Base-by-base conservation (phyloP, 2,329 filamentous ascomycete genomes). In the Colletotrichum sp. region DNA sequence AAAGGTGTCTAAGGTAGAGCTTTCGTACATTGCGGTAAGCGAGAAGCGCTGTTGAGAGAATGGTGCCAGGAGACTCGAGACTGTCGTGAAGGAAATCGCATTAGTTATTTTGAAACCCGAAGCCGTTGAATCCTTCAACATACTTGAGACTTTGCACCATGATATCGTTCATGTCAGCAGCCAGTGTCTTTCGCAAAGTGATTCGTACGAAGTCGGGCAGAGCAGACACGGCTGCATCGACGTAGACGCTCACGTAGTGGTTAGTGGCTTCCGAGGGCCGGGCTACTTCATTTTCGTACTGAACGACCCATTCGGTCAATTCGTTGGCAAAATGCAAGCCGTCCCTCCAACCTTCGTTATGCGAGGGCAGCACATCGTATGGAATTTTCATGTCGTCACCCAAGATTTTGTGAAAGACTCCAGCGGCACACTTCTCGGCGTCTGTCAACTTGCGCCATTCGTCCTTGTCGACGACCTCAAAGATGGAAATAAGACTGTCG, bases 401-500 rank as follows among this genome's bases (percentile, higher is more conserved):
- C 1, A 91, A 78, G 59, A 86, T 86, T 79, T 89, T 90, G 90
- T 90, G 92, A 78, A 90, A 91, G 0, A 89, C 89, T 3, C 89
- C 90, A 16, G 90, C 80, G 0, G 90, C 91, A 72, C 89, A 91
- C 12, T 84, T 83, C 80, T 93, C 92, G 68, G 93, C 80, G 1
- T 89, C 86, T 2, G 85, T 91, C 16, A 92, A 79, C 13, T 81
- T 24, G 6, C 92, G 86, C 92, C 92, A 93, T 79, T 93, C 92
- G 76, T 88, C 90, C 10, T 80, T 81, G 13, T 86, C 78, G 24
- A 92, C 87, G 85, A 91, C 93, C 7, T 87, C 83, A 10, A 87
- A 81, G 0, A 91, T 90, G 77, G 93, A 89, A 4, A 90, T 82
- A 2, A 90, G 87, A 78, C 93, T 92, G 1, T 93, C 82, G 14